These are phyloP conservation scores for Morella rubra DNA, from an alignment of 306 rosid genomes.

Conservation along the genomic window DNA sequence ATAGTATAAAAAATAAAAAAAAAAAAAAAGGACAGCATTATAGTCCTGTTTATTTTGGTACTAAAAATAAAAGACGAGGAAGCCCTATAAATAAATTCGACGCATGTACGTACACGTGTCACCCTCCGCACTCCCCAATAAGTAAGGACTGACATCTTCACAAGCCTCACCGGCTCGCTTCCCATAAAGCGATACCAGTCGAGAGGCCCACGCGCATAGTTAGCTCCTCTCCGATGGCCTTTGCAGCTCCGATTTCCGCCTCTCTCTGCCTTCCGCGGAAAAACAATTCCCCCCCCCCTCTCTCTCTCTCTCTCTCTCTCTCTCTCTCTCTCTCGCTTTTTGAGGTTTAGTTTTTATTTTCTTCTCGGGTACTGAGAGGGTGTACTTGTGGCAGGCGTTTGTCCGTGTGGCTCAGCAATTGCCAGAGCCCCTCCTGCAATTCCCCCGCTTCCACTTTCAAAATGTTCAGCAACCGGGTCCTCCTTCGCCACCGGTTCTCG, in stretches of 20 bases:
- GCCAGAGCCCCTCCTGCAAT: conserved; percentile 33
- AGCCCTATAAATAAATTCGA: no score
- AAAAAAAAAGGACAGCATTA: no score
- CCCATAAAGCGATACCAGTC: conserved; percentile 23
- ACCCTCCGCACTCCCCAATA: conserved; percentile 5
- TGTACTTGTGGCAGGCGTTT: conserved; percentile 45
- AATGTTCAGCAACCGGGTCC: conserved; percentile 31
- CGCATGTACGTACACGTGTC: conserved; percentile 22
- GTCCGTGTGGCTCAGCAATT: conserved; percentile 41
- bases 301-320: no score
- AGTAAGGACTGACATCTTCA: conserved; percentile 17
- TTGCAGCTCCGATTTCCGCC: conserved; percentile 51
- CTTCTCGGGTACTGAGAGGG: no score
- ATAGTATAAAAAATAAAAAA: no score
- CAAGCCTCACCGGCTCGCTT: neutral
- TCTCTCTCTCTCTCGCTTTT: no score
- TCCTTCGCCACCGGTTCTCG: conserved; percentile 68
- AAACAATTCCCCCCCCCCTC: conserved; percentile 20
- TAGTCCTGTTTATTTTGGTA: no score
- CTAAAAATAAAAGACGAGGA: no score
- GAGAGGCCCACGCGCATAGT: no score
- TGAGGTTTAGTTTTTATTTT: neutral
- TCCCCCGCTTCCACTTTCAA: conserved; percentile 37
- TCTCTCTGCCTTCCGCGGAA: conserved; percentile 60
- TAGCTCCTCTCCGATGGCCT: conserved; percentile 40